These are phyloP conservation scores for Schizopora paradoxa DNA, from an alignment of 1,284 basidiomycete genomes.

Conservation along the genomic window DNA sequence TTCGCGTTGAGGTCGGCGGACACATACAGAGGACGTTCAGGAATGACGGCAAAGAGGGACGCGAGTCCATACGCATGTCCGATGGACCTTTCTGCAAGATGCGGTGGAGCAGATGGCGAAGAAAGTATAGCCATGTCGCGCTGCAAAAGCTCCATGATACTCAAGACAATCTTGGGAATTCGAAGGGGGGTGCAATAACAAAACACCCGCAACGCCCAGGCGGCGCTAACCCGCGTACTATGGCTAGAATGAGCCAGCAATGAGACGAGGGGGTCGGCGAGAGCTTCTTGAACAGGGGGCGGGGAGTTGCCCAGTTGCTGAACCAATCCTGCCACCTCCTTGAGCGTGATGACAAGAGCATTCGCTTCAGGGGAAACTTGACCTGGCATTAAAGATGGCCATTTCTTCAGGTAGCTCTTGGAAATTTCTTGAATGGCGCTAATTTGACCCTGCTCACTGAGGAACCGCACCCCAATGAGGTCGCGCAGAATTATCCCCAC, in stretches of 20 bases:
- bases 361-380: slow-evolving; percentile 67
- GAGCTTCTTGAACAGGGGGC: slow-evolving; percentile 82
- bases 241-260: slow-evolving; percentile 86
- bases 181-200: slow-evolving; percentile 85
- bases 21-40: slow-evolving; percentile 86
- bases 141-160: slow-evolving; percentile 74
- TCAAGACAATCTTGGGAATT: slow-evolving; percentile 73
- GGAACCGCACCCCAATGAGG: slow-evolving; percentile 80
- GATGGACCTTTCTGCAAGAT: slow-evolving; percentile 67
- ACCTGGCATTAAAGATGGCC: slow-evolving; percentile 90
- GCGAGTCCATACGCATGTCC: slow-evolving; percentile 90
- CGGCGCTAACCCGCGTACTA: slow-evolving; percentile 78
- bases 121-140: slow-evolving; percentile 69
- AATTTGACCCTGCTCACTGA: slow-evolving; percentile 92
- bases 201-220: slow-evolving; percentile 87
- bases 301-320: slow-evolving; percentile 91
- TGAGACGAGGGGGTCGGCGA: slow-evolving; percentile 82
- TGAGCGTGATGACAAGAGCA: slow-evolving; percentile 72
- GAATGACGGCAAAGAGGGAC: slow-evolving; percentile 81
- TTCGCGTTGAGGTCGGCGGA: slow-evolving; percentile 92
- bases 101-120: slow-evolving; percentile 67
- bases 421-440: slow-evolving; percentile 85
- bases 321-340: slow-evolving; percentile 82
- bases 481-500: slow-evolving; percentile 79
- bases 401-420: slow-evolving; percentile 77